Evolutionary conservation across 2,329 filamentous ascomycete species (phyloP).

Genomic region (Pyricularia sp.): DNA sequence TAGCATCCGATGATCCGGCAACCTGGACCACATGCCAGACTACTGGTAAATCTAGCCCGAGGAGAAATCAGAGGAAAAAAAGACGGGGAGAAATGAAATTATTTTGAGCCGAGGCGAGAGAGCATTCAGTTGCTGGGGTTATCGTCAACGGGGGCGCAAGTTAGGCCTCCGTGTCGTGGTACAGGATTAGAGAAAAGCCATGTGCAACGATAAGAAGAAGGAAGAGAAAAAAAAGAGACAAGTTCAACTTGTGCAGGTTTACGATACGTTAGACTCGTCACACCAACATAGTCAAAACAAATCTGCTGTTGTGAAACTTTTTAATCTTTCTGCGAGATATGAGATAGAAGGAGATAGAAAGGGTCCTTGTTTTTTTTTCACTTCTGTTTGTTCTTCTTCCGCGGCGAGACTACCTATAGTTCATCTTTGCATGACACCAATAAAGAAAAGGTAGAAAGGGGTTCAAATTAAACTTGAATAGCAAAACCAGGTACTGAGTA

Average conservation of each 20-base stretch:
- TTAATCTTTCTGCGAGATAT: neutral
- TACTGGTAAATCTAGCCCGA: too few relatives aligned
- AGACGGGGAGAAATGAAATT: neutral
- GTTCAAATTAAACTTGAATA: too few relatives aligned
- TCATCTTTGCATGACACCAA: neutral
- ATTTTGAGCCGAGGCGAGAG: neutral
- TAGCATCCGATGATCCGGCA: neutral
- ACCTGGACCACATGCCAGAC: too few relatives aligned
- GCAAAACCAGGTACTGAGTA: too few relatives aligned
- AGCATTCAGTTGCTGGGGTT: neutral
- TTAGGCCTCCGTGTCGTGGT: neutral
- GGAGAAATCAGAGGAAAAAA: neutral
- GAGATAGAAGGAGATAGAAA: neutral
- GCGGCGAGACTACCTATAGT: neutral
- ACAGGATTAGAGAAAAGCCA: neutral
- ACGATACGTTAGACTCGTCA: neutral
- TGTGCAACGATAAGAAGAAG: neutral
- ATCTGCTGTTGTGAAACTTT: neutral
- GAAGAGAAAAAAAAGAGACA: neutral
- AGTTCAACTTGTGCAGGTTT: neutral
- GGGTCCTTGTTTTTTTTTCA: too few relatives aligned
- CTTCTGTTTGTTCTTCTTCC: neutral
- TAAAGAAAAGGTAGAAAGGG: neutral
- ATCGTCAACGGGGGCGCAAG: neutral
- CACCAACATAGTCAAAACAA: neutral